Evolutionary conservation across 768 basidiomycete species (phyloP), one percentile per base, ranked within the genome.

Genomic region (Guyanaporus albipodus): DNA sequence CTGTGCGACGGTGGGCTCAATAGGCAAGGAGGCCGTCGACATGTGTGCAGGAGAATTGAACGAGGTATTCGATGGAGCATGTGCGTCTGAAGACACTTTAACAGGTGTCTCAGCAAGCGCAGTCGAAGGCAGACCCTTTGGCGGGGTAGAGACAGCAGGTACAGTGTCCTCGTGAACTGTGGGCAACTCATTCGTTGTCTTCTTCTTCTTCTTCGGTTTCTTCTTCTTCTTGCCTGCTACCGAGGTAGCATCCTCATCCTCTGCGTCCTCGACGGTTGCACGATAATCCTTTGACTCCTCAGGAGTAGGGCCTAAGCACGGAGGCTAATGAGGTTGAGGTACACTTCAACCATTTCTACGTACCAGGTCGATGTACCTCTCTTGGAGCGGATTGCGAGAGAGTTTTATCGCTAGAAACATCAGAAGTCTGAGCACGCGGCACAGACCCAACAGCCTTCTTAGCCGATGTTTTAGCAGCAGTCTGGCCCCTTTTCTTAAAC

Each of bases 201-300:
- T 87, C 62, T 87, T 89, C 71, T 84, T 87, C 55, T 85, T 87
- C 67, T 84, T 85, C 63, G 83, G 83, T 15, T 50, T 53, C 29
- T 54, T 61, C 66, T 87, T 87, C 71, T 87, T 87, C 37, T 70
- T 68, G n/a, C 52, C 59, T 2, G 72, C 66, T 2, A 64, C 38
- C 2, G 69, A 56, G 0, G 61, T 38, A 23, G 58, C 44, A 1
- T 63, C 67, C 58, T 85, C 85, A 39, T 87, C 88, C 40, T 85
- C 83, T 0, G 79, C 82, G 33, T 90, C 85, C 56, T 87, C 87
- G 8, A 85, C 73, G 0, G 83, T 85, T 12, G 76, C 71, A 7
- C 52, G 60, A 33, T 49, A 44, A 32, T 49, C 57, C 70, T 73
- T 40, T 67, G 68, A 50, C 65, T 71, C 54, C 62, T 68, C 38